phyloP scores from a whole-genome alignment of 768 basidiomycete species.

The Xerocomus spinulosus region DNA sequence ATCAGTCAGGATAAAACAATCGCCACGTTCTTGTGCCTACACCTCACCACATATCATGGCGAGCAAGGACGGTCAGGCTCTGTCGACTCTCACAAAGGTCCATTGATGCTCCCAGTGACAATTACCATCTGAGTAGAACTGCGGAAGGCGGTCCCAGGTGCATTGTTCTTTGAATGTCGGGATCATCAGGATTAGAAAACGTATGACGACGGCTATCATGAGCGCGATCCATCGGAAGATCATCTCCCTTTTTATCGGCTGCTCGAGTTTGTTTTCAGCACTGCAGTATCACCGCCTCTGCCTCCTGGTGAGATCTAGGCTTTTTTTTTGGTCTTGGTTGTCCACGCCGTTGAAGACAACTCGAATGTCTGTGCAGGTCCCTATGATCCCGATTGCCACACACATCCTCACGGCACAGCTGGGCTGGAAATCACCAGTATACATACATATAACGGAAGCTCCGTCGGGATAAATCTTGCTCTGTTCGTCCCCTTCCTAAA shows the following conservation, averaged over 20 bases:
- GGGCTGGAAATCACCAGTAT: conserved; percentile 17
- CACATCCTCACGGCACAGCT: conserved; percentile 10
- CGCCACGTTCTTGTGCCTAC: background rate
- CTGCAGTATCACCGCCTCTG: conserved; percentile 8
- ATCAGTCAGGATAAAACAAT: background rate
- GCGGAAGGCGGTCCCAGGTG: no score
- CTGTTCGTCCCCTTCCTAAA: background rate
- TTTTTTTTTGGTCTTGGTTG: conserved; percentile 12
- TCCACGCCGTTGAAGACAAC: conserved; percentile 3
- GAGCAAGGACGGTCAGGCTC: no score
- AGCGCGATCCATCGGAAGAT: conserved; percentile 2
- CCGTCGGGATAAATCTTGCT: background rate
- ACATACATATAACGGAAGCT: conserved; percentile 29
- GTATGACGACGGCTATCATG: background rate
- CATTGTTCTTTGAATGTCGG: background rate
- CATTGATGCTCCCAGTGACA: background rate
- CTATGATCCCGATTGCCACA: background rate
- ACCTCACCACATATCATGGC: no score
- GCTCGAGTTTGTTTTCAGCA: background rate
- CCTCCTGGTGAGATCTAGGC: background rate
- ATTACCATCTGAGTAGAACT: no score
- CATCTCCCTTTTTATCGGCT: conserved; percentile 10
- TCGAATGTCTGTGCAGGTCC: background rate
- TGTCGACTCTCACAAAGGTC: background rate
- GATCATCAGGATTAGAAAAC: background rate